phyloP scores from a whole-genome alignment of 768 basidiomycete genomes.

The Epithele typhae region DNA sequence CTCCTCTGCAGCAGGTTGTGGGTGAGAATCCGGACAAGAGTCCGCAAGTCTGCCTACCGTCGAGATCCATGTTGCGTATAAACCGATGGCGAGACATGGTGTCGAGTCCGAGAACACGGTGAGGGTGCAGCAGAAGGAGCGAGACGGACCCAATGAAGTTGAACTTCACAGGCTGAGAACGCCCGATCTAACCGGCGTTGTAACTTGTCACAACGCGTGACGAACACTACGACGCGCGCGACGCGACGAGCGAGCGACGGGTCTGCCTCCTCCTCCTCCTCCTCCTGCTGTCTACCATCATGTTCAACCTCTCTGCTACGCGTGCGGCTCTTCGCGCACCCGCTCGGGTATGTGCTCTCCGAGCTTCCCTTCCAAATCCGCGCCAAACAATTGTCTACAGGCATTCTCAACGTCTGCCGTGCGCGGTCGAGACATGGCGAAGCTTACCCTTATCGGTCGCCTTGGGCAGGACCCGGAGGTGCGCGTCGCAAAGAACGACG shows the following conservation, averaged over 20 bases:
- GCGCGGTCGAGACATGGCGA: constrained; percentile 61
- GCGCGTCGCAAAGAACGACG: constrained; percentile 64
- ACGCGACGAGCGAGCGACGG: background rate
- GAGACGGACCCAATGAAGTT: too few relatives aligned
- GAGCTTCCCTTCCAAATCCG: too few relatives aligned
- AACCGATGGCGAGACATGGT: constrained; percentile 90
- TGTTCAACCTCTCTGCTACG: constrained; percentile 51
- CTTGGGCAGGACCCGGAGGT: constrained; percentile 69
- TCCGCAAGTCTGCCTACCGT: constrained; percentile 38
- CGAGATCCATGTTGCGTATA: constrained; percentile 80
- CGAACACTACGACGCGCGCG: too few relatives aligned
- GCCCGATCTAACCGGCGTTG: too few relatives aligned
- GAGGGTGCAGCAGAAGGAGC: too few relatives aligned
- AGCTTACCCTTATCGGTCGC: constrained; percentile 73
- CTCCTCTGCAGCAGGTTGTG: constrained; percentile 52
- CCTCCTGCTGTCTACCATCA: constrained; percentile 21
- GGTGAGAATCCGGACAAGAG: background rate
- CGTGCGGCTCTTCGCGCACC: constrained; percentile 34
- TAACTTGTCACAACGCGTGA: too few relatives aligned
- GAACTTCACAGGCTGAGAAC: too few relatives aligned
- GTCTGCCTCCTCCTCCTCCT: background rate
- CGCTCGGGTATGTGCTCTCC: constrained; percentile 43
- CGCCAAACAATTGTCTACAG: constrained; percentile 30
- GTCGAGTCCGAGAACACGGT: too few relatives aligned
- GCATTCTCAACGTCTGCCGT: constrained; percentile 58